Evolutionary conservation across 108 stramenopile species (phyloP), one percentile per base, ranked within the genome.

Genomic region (Fistulifera pelliculosa): DNA sequence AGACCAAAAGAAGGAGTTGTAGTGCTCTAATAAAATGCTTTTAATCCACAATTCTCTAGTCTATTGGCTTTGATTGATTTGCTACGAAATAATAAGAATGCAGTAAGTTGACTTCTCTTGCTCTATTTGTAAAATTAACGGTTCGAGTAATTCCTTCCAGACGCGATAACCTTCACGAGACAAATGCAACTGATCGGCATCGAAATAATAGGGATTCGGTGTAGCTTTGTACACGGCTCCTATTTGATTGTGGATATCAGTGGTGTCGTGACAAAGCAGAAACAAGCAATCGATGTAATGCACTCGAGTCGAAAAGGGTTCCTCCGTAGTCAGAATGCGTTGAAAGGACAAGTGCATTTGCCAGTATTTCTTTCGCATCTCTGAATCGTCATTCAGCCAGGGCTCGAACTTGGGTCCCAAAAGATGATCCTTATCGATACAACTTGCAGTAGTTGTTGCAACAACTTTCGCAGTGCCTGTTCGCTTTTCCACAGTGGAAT

Each of bases 351-450:
- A 3, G 8, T 35, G 31, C 57, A 90, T 68, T 60, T 76, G 68
- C 14, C 47, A 49, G 58, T 86, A 90, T 50, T 74, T 42, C 47
- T 76, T 82, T 48, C 83, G 69, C 56, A 56, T 65, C n/a, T 54
- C 43, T 11, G 25, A 12, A 24, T 88, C 79, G n/a, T 75, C 23
- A 8, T 71, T 49, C 38, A 84, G 53, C 84, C 88, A 90, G 12
- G 88, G 88, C 64, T 90, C 87, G 24, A 90, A 74, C 52, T 90
- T 90, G 15, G 84, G 88, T 8, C 88, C 88, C 22, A 90, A 49
- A 49, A 85, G 77, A 45, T 56, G 39, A 16, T 62, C 52, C 38
- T 56, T 62, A 41, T 60, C 41, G 18, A 55, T 13, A 13, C 13
- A 21, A 38, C 47, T 21, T 19, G 13, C 14, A 44, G 51, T 2